phyloP scores from a whole-genome alignment of 2,329 filamentous ascomycete species.

The Xylariaceae sp. region DNA sequence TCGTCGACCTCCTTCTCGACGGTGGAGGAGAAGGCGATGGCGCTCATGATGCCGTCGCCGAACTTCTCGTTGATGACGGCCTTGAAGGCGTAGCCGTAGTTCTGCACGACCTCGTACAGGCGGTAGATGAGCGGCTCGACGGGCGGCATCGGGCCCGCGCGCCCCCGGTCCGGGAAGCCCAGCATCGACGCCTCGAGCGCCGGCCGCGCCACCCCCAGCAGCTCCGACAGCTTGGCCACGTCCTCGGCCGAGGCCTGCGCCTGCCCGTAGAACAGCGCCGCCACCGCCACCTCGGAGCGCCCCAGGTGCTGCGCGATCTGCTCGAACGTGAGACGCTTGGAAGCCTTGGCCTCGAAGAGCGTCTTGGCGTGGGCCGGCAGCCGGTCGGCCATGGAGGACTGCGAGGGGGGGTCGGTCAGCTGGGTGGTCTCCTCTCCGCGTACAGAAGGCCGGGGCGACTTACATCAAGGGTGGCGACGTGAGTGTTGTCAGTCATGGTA shows the following conservation, averaged over 20 bases:
- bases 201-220: conserved; percentile 54
- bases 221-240: conserved; percentile 52
- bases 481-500: conserved; percentile 17
- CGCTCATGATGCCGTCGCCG: conserved; percentile 92
- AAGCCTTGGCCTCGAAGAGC: conserved; percentile 75
- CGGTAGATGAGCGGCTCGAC: conserved; percentile 84
- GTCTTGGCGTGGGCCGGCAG: conserved; percentile 64
- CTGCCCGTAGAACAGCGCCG: conserved; percentile 88
- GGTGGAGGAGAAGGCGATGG: conserved; percentile 82
- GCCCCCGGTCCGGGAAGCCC: conserved; percentile 74
- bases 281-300: conserved; percentile 75
- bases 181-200: conserved; percentile 54
- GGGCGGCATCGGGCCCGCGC: conserved; percentile 73
- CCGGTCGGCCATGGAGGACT: conserved; percentile 59
- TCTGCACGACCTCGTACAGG: conserved; percentile 90
- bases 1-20: conserved; percentile 91
- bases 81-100: conserved; percentile 95
- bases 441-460: no score
- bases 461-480: conserved; percentile 24
- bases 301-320: conserved; percentile 65
- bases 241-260: conserved; percentile 66
- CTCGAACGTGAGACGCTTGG: conserved; percentile 70
- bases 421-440: no score
- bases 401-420: conserved; percentile 3
- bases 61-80: conserved; percentile 94